A percentile compares a stretch with the other conserved stretches of the same genome.
Evolutionary conservation across 371 early-diverging fungal species (phyloP).

Genomic region (Lichtheimia ramosa): DNA sequence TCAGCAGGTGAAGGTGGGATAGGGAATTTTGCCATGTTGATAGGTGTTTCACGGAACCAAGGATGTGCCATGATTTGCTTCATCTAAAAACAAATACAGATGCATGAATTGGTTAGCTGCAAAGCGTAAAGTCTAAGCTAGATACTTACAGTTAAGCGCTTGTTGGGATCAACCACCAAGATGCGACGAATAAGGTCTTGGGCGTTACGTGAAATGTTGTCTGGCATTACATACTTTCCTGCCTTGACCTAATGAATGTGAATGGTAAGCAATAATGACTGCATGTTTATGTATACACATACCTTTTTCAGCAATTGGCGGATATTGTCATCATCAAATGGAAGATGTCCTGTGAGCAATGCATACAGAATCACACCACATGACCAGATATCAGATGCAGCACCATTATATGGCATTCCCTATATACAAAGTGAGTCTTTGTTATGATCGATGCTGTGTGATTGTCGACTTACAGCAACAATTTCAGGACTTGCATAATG

Average conservation of each 20-base stretch:
- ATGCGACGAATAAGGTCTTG: slow-evolving; percentile 60
- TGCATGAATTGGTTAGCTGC: neutral
- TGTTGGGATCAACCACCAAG: slow-evolving; percentile 44
- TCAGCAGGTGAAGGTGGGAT: slow-evolving; percentile 32
- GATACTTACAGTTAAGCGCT: slow-evolving; percentile 41
- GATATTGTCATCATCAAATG: slow-evolving; percentile 82
- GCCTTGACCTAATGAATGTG: slow-evolving; percentile 50
- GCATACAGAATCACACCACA: slow-evolving; percentile 79
- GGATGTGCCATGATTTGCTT: slow-evolving; percentile 35
- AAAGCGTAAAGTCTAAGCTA: neutral
- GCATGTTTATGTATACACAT: slow-evolving; percentile 1
- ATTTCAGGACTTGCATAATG: slow-evolving; percentile 96
- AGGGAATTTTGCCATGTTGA: slow-evolving; percentile 20
- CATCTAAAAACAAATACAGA: slow-evolving; percentile 17
- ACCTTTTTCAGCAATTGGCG: slow-evolving; percentile 76
- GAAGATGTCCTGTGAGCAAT: slow-evolving; percentile 74
- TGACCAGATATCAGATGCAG: slow-evolving; percentile 80
- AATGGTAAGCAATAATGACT: too few species aligned
- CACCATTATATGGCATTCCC: slow-evolving; percentile 74
- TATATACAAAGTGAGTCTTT: slow-evolving; percentile 16
- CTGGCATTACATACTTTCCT: slow-evolving; percentile 62
- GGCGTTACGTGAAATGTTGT: slow-evolving; percentile 63
- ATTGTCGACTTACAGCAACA: slow-evolving; percentile 53
- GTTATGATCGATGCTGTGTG: too few species aligned
- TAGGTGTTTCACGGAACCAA: slow-evolving; percentile 31